Conservation (phyloP, 331 rosid genomes). For the Rhamnella rubrinervis region DNA sequence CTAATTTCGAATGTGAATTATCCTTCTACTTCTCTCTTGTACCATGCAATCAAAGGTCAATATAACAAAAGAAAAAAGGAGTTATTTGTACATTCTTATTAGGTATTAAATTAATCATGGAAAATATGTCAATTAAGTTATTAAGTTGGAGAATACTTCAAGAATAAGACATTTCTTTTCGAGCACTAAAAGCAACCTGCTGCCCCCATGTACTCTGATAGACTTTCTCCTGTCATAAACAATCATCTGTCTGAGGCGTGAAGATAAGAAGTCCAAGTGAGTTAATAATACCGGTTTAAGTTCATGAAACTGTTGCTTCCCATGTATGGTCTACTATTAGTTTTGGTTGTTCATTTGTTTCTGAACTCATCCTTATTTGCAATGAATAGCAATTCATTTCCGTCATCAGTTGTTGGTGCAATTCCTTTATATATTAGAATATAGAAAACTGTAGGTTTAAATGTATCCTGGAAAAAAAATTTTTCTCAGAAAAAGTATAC, state of each 20-base stretch:
- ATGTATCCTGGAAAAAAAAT: conserved; percentile 13
- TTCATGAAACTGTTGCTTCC: conserved; percentile 1
- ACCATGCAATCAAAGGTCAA: too few relatives aligned
- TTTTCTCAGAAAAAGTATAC: not conserved
- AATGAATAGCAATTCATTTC: not conserved
- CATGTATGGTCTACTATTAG: not conserved
- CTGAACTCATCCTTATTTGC: not conserved
- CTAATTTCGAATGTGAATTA: too few relatives aligned
- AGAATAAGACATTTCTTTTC: too few relatives aligned
- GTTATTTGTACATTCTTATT: too few relatives aligned
- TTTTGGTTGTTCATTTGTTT: conserved; percentile 22
- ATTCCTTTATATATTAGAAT: not conserved
- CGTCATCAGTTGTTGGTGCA: not conserved
- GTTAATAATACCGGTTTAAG: conserved; percentile 33
- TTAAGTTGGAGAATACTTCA: too few relatives aligned
- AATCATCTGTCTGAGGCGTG: conserved; percentile 96
- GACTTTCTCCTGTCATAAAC: conserved; percentile 95
- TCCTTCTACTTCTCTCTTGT: too few relatives aligned
- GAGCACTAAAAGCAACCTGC: conserved; percentile 33
- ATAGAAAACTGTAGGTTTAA: conserved; percentile 5
- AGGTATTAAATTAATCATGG: too few relatives aligned
- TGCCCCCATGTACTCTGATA: conserved; percentile 94
- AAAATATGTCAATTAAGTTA: too few relatives aligned
- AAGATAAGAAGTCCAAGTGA: conserved; percentile 94
- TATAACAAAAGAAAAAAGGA: too few relatives aligned